These are phyloP conservation scores for Salvia hispanica DNA, from an alignment of 257 asterid species.

Conservation along the genomic window DNA sequence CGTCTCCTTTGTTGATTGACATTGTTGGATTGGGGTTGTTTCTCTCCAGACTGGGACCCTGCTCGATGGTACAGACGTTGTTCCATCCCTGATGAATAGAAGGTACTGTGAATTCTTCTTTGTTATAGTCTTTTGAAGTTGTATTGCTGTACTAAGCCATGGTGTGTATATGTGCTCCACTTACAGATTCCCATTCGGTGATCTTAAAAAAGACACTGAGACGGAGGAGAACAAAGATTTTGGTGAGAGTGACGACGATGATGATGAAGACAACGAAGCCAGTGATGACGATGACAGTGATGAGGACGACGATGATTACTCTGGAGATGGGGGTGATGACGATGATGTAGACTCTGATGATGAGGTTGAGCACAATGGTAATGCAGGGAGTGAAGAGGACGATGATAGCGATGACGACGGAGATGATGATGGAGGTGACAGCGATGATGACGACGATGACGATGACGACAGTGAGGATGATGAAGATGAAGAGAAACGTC, in stretches of 20 bases:
- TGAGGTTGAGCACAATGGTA: slow-evolving; percentile 33
- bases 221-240: slow-evolving; percentile 38
- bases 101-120: slow-evolving; percentile 18
- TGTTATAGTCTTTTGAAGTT: neutral
- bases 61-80: slow-evolving; percentile 8
- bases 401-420: slow-evolving; percentile 28
- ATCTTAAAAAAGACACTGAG: slow-evolving; percentile 19
- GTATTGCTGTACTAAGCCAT: neutral
- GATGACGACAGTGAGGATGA: slow-evolving; percentile 33
- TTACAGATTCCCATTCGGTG: slow-evolving; percentile 35
- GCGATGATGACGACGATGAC: slow-evolving; percentile 22
- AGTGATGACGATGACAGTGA: slow-evolving; percentile 24
- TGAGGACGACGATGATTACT: slow-evolving; percentile 35
- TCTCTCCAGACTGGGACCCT: slow-evolving; percentile 31
- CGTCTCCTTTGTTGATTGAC: neutral
- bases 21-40: slow-evolving; percentile 4
- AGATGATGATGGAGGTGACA: slow-evolving; percentile 22
- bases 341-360: slow-evolving; percentile 38
- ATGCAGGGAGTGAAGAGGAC: slow-evolving; percentile 30
- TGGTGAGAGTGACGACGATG: slow-evolving; percentile 30
- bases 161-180: neutral
- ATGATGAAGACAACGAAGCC: slow-evolving; percentile 25
- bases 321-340: slow-evolving; percentile 30
- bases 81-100: slow-evolving; percentile 30
- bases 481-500: slow-evolving; percentile 35